Percentiles rank a stretch among this genome's conserved stretches.
Evolutionary conservation across 148 eudicot genomes (phyloP).

Genomic region (Bassia scoparia): DNA sequence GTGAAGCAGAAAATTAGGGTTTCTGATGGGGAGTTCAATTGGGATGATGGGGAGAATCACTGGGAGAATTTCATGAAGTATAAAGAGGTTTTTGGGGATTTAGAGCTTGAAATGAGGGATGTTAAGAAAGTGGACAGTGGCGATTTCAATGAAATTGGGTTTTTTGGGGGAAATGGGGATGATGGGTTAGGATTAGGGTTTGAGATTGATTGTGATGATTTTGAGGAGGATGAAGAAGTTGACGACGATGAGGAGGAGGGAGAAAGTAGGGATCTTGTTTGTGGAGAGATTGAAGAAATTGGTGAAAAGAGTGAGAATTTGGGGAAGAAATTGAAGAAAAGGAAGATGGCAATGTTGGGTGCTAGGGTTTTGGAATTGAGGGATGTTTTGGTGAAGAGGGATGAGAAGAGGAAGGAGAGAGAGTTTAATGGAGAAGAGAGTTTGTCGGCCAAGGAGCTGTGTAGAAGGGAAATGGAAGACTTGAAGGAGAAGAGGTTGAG

Average conservation of each 20-base stretch:
- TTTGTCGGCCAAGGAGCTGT: constrained; percentile 29
- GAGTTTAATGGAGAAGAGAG: constrained; percentile 52
- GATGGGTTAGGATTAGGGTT: constrained; percentile 41
- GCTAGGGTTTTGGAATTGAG: constrained; percentile 57
- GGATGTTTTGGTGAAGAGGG: constrained; percentile 54
- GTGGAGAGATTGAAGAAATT: constrained; percentile 29
- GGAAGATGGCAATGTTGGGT: constrained; percentile 47
- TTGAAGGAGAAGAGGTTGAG: constrained; percentile 33
- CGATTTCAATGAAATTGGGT: constrained; percentile 24
- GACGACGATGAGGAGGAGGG: constrained; percentile 27
- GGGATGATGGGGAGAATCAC: constrained; percentile 73
- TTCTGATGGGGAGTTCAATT: constrained; percentile 48
- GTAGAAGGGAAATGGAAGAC: constrained; percentile 35
- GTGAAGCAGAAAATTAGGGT: constrained; percentile 72
- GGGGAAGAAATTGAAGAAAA: constrained; percentile 38
- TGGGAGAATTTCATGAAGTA: constrained; percentile 81
- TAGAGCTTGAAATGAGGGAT: constrained; percentile 52
- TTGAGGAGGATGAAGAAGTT: constrained; percentile 36
- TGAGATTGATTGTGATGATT: constrained; percentile 42
- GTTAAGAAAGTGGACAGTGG: constrained; percentile 30
- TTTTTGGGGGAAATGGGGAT: constrained; percentile 35
- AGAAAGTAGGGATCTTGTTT: constrained; percentile 22
- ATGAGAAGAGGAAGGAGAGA: constrained; percentile 59
- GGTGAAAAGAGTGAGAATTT: constrained; percentile 27
- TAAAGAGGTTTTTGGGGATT: constrained; percentile 83